A percentile compares a stretch with the other conserved stretches of the same genome.
Conservation (phyloP, 2,329 filamentous ascomycete genomes). For the Furcasterigmium furcatum region DNA sequence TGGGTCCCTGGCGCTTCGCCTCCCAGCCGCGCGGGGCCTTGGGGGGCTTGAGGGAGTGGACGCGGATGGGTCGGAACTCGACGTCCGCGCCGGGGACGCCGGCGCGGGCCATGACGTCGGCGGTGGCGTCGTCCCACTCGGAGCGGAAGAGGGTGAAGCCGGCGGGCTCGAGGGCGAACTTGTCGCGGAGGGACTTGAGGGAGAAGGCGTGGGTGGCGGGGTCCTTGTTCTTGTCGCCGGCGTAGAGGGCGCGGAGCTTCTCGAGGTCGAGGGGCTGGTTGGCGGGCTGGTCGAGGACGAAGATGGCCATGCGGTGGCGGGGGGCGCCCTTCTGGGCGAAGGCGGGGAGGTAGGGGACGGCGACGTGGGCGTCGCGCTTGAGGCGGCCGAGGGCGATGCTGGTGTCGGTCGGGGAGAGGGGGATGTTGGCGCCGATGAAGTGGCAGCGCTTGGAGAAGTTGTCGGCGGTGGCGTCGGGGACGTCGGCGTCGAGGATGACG, state of each 20-base stretch:
- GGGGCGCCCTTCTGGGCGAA: constrained; percentile 85
- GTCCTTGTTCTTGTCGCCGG: constrained; percentile 8
- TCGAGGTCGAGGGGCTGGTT: constrained; percentile 56
- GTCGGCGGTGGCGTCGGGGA: constrained; percentile 74
- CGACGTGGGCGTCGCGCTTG: constrained; percentile 60
- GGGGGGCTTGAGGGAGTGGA: constrained; percentile 63
- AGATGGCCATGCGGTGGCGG: constrained; percentile 84
- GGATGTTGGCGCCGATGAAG: constrained; percentile 71
- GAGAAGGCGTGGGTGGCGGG: constrained; percentile 61
- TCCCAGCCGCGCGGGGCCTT: constrained; percentile 64
- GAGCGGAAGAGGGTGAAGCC: constrained; percentile 87
- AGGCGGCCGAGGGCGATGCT: constrained; percentile 64
- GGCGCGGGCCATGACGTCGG: constrained; percentile 80
- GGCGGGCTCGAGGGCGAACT: constrained; percentile 67
- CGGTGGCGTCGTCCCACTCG: constrained; percentile 84
- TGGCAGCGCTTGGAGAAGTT: constrained; percentile 80
- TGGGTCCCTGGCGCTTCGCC: constrained; percentile 60
- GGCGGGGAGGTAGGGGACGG: constrained; percentile 79
- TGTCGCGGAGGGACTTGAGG: constrained; percentile 70
- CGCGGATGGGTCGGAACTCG: constrained; percentile 78
- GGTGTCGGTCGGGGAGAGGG: constrained; percentile 48
- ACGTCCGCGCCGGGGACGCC: constrained; percentile 73
- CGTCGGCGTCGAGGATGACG: constrained; percentile 84
- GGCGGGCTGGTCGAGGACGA: constrained; percentile 76
- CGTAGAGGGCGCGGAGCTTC: constrained; percentile 51